Percentiles rank a stretch among this genome's conserved stretches.
Conservation (phyloP, 1,139 yeast genomes). For the Waltiozyma sp. region DNA sequence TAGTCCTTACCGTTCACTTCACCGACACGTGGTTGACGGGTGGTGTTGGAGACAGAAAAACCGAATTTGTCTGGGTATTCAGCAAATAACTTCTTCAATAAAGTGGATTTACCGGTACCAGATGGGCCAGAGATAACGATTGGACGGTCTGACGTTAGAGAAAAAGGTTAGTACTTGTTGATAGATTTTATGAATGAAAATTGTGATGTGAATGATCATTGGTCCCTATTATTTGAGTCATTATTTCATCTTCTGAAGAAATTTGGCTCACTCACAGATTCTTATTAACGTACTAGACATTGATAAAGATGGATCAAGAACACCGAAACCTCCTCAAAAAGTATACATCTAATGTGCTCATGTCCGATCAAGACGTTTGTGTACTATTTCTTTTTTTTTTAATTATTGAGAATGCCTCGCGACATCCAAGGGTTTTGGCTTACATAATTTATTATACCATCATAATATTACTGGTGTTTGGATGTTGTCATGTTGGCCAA, state of each 20-base stretch:
- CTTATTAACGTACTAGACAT: conserved; percentile 15
- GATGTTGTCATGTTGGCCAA: not conserved
- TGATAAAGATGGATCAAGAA: not conserved
- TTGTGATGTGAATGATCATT: not conserved
- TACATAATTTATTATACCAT: not conserved
- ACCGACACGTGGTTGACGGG: conserved; percentile 85
- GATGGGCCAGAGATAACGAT: conserved; percentile 96
- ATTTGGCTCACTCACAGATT: conserved; percentile 8
- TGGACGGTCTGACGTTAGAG: conserved; percentile 47
- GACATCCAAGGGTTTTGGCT: too few species aligned
- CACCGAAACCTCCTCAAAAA: too few species aligned
- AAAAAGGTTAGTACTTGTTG: conserved; percentile 5
- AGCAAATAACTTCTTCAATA: conserved; percentile 77
- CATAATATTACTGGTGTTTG: not conserved
- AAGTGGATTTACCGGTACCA: conserved; percentile 93
- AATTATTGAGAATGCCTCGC: too few species aligned
- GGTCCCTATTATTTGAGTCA: not conserved
- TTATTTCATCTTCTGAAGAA: not conserved
- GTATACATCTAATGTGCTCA: too few species aligned
- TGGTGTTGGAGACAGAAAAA: conserved; percentile 86
- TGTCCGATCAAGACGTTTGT: too few species aligned
- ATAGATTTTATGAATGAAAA: not conserved
- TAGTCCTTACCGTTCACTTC: conserved; percentile 85
- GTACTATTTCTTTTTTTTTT: too few species aligned
- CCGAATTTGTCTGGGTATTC: conserved; percentile 88